These are phyloP conservation scores for Trametes versicolor DNA, from an alignment of 1,284 basidiomycete genomes.

Conservation along the genomic window DNA sequence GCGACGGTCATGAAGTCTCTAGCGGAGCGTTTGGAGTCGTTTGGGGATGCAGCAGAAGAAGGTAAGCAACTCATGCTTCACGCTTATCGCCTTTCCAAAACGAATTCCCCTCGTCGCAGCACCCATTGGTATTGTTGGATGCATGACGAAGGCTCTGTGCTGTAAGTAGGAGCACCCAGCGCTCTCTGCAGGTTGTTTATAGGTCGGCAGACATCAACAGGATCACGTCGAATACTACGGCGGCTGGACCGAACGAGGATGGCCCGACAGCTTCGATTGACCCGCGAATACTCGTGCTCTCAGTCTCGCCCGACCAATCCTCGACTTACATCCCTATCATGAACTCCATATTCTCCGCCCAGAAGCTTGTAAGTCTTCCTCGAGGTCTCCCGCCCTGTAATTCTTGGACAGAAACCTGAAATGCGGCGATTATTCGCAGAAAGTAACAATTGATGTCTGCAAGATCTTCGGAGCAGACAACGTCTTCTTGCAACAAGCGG, in stretches of 20 bases:
- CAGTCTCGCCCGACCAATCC: constrained; percentile 90
- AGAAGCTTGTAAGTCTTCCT: constrained; percentile 80
- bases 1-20: constrained; percentile 72
- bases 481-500: constrained; percentile 97
- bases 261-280: constrained; percentile 64
- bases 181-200: constrained; percentile 21
- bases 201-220: constrained; percentile 82
- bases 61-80: constrained; percentile 45
- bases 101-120: constrained; percentile 47
- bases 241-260: constrained; percentile 46
- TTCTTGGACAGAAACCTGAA: background rate
- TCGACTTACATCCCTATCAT: constrained; percentile 96
- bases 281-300: constrained; percentile 90
- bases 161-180: constrained; percentile 60
- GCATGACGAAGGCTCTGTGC: constrained; percentile 89
- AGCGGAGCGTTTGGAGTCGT: constrained; percentile 63
- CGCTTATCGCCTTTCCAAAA: constrained; percentile 17
- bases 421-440: constrained; percentile 57
- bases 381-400: constrained; percentile 6
- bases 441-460: constrained; percentile 95
- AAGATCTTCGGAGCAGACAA: constrained; percentile 92
- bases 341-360: constrained; percentile 99
- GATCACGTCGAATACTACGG: constrained; percentile 56
- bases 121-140: constrained; percentile 84
- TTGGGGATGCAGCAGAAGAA: constrained; percentile 60